Percentiles rank a stretch among this genome's conserved stretches.
Conservation (phyloP, 768 basidiomycete genomes). For the Pisolithus albus region DNA sequence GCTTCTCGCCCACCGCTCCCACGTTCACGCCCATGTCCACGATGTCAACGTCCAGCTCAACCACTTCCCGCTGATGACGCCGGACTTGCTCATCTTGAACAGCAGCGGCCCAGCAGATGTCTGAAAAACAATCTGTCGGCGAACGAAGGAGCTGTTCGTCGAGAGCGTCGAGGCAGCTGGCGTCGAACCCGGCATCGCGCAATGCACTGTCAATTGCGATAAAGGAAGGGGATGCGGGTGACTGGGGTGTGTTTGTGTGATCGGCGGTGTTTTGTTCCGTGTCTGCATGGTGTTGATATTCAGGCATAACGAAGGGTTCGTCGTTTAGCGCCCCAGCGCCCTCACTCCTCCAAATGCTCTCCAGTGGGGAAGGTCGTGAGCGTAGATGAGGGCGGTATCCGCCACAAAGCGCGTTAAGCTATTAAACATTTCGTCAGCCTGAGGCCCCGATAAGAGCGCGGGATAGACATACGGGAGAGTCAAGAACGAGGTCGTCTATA, state of each 20-base stretch:
- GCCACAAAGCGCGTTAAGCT: conserved; percentile 21
- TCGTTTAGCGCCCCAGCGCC: not conserved
- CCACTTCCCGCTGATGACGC: conserved; percentile 8
- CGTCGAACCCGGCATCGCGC: conserved; percentile 30
- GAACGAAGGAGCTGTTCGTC: conserved; percentile 35
- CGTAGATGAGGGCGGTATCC: conserved; percentile 7
- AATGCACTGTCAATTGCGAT: conserved; percentile 17
- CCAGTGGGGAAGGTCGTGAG: conserved; percentile 10
- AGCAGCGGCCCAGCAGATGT: conserved; percentile 34
- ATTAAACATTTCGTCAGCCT: conserved; percentile 4
- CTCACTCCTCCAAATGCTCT: not conserved
- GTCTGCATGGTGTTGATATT: not conserved
- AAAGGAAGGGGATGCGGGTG: conserved; percentile 7
- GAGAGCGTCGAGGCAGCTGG: conserved; percentile 29
- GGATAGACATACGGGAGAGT: conserved; percentile 18
- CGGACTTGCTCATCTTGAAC: conserved; percentile 26
- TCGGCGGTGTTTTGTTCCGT: not conserved
- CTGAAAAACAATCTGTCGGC: conserved; percentile 35
- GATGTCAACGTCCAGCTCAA: not conserved
- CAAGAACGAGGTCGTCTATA: conserved; percentile 24
- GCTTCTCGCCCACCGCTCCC: not conserved
- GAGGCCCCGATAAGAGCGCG: not conserved
- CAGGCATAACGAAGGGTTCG: not conserved
- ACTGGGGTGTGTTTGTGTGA: not conserved
- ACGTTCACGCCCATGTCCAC: not conserved